Evolutionary conservation across 306 rosid species (phyloP), one percentile per base, ranked within the genome.

Genomic region (Erythrophleum fordii): DNA sequence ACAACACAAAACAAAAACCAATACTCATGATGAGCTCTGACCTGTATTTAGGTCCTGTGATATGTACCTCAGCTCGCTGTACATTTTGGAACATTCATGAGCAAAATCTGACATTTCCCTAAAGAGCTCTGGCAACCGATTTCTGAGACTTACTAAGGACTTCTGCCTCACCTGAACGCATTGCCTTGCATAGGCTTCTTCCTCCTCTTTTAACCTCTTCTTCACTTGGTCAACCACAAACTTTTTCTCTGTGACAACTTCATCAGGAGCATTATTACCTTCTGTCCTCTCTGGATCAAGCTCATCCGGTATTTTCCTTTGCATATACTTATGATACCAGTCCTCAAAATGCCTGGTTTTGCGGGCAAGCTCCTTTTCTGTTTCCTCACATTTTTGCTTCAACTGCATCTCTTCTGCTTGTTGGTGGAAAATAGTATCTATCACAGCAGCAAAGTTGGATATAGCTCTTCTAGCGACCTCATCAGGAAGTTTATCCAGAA

Each of bases 111-210:
- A 76, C 73, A 91, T 76, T 5, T 81, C 82, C 80, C 85, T 59
- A 55, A 89, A 89, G 41, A 91, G 91, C 42, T 89, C 90, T 1
- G 95, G 95, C 82, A 89, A 69, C 59, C 82, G 84, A 64, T 56
- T 75, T 82, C 73, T 87, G 13, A 91, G 81, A 76, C 83, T 84
- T 16, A 71, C 76, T 23, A 89, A 41, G 23, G 95, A 84, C 89
- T 91, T 91, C 67, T 89, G 90, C 80, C 95, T 89, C 77, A 89
- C 92, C 25, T 89, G 89, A 20, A 48, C 61, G 81, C 92, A 69
- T 14, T 75, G 89, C 82, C 67, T 82, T 73, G 20, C 70, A 59
- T 85, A 84, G 11, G 80, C 76, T 58, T 89, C 95, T 48, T 80
- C 77, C 34, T 87, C 92, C 3, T 85, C 89, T 61, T 87, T 89